Conservation (phyloP, 1,139 yeast species). For the Sugiyamaella sp. region DNA sequence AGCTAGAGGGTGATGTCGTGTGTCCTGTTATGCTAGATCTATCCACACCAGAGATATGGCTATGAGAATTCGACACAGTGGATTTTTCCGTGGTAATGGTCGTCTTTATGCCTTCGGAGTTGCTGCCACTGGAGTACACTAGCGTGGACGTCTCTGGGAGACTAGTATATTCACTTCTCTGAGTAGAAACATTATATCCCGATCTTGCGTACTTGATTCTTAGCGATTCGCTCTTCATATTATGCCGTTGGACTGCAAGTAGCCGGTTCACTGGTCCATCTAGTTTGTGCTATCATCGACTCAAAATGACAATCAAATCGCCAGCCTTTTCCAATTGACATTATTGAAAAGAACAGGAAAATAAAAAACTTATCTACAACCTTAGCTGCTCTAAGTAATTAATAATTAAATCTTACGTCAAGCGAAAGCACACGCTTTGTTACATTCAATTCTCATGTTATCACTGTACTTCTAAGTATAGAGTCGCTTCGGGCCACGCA, state of each 20-base stretch:
- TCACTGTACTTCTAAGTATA: not conserved
- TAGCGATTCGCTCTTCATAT: not conserved
- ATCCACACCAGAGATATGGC: not conserved
- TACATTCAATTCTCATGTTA: not conserved
- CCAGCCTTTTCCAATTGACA: slow-evolving; percentile 3
- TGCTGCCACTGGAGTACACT: not conserved
- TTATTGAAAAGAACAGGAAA: not conserved
- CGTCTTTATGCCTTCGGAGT: not conserved
- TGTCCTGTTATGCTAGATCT: not conserved
- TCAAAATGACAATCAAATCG: not conserved
- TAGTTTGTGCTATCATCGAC: not conserved
- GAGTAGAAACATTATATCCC: slow-evolving; percentile 13
- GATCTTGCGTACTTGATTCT: slow-evolving; percentile 3
- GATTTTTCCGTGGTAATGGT: not conserved
- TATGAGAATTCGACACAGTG: not conserved
- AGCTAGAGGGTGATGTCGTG: not conserved
- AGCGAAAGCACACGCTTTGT: slow-evolving; percentile 11
- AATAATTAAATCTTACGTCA: slow-evolving; percentile 12
- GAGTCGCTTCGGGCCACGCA: slow-evolving; percentile 2
- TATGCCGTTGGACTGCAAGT: no score
- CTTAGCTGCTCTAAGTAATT: not conserved
- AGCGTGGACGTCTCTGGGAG: not conserved
- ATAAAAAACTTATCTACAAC: not conserved
- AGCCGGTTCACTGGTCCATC: not conserved
- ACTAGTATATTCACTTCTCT: not conserved